Evolutionary conservation across 352 stramenopile species (phyloP), one percentile per base, ranked within the genome.

Genomic region (Pythium grandisporangium): DNA sequence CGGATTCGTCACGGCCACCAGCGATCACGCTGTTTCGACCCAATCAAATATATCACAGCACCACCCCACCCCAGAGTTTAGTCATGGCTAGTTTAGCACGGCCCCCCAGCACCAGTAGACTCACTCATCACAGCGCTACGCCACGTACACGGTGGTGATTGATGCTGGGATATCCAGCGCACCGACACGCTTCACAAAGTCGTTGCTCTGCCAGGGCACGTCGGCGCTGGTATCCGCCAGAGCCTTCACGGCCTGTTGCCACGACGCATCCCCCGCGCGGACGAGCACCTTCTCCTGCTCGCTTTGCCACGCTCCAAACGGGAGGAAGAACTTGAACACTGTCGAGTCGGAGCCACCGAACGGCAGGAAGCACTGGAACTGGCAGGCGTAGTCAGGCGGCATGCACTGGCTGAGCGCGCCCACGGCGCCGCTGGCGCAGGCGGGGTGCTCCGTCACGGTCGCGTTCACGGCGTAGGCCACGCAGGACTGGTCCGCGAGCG

Each of bases 361-460:
- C 21, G 48, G 39, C 16, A 21, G 13, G 16, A 55, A 55, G 39
- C 48, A 55, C 48, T 55, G 39, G 39, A 45, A 49, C 24, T 40
- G 30, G 26, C 48, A 55, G 12, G 35, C 2, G 22, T 19, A 22
- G 5, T 12, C 30, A 6, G 25, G 13, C n/a, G 40, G 48, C 40
- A n/a, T 39, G 27, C 48, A 55, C 4, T 20, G 26, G 33, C 39
- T 48, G 6, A 36, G 17, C 1, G 30, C 24, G 23, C 48, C 48
- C 6, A 44, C 27, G 21, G 22, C 33, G 6, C 24, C 23, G 33
- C 21, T 23, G 43, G 26, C 8, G 27, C 48, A 55, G 12, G 48
- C 37, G n/a, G n/a, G n/a, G 27, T 32, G 0, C 27, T 14, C 27
- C 8, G 10, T 32, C 21, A 19, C 32, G 1, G 30, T 25, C 26